Percentiles rank a stretch among this genome's conserved stretches.
phyloP scores from a whole-genome alignment of 2,329 filamentous ascomycete species.

The Lachnellula cervina region DNA sequence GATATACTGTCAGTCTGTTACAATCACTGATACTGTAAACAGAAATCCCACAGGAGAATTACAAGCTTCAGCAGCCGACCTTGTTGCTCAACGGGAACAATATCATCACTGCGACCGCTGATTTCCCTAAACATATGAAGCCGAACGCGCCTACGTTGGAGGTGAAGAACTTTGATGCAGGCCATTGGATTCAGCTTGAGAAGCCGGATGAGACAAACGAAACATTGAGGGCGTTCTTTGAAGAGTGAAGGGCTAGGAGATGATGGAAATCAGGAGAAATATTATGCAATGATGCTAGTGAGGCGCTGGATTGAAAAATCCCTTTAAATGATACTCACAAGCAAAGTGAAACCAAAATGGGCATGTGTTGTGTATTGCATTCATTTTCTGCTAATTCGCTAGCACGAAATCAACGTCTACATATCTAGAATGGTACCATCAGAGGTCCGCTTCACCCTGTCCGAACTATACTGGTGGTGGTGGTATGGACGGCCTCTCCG shows the following conservation, averaged over 20 bases:
- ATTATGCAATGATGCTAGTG: no score
- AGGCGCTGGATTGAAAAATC: no score
- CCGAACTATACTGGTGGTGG: not conserved
- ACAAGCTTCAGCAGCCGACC: constrained; percentile 10
- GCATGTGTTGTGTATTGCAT: no score
- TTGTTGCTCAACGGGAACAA: constrained; percentile 10
- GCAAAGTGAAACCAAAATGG: no score
- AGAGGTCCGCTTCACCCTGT: not conserved
- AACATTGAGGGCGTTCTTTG: constrained; percentile 7
- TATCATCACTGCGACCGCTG: constrained; percentile 10
- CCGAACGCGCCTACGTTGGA: not conserved
- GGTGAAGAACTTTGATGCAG: constrained; percentile 3
- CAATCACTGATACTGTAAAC: not conserved
- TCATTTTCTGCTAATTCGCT: no score
- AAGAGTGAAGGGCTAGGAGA: not conserved
- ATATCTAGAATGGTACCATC: no score
- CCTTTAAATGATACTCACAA: no score
- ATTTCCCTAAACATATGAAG: constrained; percentile 16
- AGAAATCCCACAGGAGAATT: constrained; percentile 12
- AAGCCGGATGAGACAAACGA: constrained; percentile 13
- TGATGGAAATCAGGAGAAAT: no score
- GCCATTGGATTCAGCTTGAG: constrained; percentile 22
- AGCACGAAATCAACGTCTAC: no score
- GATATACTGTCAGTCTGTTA: not conserved
- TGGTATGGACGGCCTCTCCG: constrained; percentile 7